Percentiles rank a stretch among this genome's conserved stretches.
Evolutionary conservation across 371 early-diverging fungal genomes (phyloP).

Genomic region (Mucor piriformis): DNA sequence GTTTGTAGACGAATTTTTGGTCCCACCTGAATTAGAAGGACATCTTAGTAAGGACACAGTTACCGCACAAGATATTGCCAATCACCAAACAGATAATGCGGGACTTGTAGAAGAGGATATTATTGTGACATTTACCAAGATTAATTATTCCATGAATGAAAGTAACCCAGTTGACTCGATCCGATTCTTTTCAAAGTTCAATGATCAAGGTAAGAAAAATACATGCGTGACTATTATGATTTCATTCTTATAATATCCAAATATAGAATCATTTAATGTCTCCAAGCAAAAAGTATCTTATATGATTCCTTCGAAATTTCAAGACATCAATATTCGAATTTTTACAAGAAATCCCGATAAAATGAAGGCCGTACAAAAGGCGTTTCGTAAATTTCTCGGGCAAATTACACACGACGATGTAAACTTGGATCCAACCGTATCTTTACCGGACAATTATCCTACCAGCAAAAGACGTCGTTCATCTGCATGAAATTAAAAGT

Average conservation of each 20-base stretch:
- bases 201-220: slow-evolving; percentile 43
- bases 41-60: slow-evolving; percentile 54
- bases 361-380: slow-evolving; percentile 59
- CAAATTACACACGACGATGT: slow-evolving; percentile 4
- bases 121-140: slow-evolving; percentile 69
- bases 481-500: background rate
- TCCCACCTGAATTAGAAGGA: slow-evolving; percentile 63
- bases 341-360: slow-evolving; percentile 67
- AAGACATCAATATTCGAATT: slow-evolving; percentile 72
- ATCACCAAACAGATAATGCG: slow-evolving; percentile 59
- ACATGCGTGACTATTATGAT: no score
- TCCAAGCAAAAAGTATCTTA: slow-evolving; percentile 72
- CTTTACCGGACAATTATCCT: background rate
- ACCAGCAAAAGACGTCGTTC: background rate
- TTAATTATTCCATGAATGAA: slow-evolving; percentile 84
- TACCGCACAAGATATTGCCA: slow-evolving; percentile 59
- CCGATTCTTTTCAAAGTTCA: slow-evolving; percentile 78
- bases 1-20: slow-evolving; percentile 82
- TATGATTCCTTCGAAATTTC: slow-evolving; percentile 71
- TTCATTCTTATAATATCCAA: background rate
- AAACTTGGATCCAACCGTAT: slow-evolving; percentile 1
- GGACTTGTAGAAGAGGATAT: slow-evolving; percentile 66
- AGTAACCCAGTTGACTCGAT: slow-evolving; percentile 86
- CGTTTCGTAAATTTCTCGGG: slow-evolving; percentile 46
- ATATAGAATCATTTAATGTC: slow-evolving; percentile 63